These are phyloP conservation scores for Fusarium sp. DNA, from an alignment of 2,329 filamentous ascomycete species.

Conservation along the genomic window DNA sequence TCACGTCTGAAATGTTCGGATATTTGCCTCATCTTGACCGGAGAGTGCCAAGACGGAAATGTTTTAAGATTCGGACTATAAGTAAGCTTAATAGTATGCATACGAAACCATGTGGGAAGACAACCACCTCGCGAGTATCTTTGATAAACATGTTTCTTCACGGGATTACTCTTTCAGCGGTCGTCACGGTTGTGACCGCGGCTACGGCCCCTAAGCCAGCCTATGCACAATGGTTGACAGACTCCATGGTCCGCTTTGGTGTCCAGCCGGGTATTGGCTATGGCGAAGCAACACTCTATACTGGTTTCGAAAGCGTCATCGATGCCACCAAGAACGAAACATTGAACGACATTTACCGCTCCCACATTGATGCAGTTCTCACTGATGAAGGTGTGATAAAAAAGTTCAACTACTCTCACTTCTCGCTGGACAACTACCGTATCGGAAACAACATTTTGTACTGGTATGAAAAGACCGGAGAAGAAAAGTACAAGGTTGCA, in stretches of 20 bases:
- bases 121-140: neutral
- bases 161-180: neutral
- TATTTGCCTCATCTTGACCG: neutral
- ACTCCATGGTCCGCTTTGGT: conserved; percentile 59
- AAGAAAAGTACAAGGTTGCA: conserved; percentile 61
- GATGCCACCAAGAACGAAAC: conserved; percentile 55
- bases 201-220: conserved; percentile 7
- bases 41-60: neutral
- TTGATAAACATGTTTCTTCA: neutral
- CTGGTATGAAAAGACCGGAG: conserved; percentile 59
- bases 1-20: too few species aligned
- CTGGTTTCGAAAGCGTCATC: conserved; percentile 61
- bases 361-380: conserved; percentile 61
- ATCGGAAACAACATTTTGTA: conserved; percentile 64
- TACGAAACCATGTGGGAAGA: neutral
- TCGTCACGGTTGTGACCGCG: neutral
- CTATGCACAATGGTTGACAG: conserved; percentile 56
- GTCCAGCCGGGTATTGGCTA: conserved; percentile 57
- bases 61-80: neutral
- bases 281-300: conserved; percentile 60
- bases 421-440: conserved; percentile 64
- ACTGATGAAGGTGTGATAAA: conserved; percentile 56
- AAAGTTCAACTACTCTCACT: conserved; percentile 59
- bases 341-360: conserved; percentile 57
- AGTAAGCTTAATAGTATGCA: conserved; percentile 1